These are phyloP conservation scores for Paecilomyces formosus DNA, from an alignment of 2,329 filamentous ascomycete species.

Conservation along the genomic window DNA sequence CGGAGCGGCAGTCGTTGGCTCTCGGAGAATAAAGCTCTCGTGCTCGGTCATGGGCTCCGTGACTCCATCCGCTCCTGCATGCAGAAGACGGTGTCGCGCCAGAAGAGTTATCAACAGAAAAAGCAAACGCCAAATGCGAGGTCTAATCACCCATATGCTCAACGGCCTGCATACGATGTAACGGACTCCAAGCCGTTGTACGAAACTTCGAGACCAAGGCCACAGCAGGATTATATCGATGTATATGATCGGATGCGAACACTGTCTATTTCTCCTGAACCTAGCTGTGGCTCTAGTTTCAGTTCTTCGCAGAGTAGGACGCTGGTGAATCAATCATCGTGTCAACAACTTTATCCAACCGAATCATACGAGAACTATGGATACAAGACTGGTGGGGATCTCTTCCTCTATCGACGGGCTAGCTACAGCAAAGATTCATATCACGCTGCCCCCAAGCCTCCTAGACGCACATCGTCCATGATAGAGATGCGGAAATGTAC, in stretches of 20 bases:
- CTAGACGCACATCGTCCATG: background rate
- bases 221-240: background rate
- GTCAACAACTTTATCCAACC: background rate
- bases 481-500: background rate
- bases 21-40: slow-evolving; percentile 13
- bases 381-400: background rate
- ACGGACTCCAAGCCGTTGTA: background rate
- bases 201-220: background rate
- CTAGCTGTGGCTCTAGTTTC: background rate
- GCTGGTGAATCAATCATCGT: background rate
- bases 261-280: background rate
- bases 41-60: slow-evolving; percentile 18
- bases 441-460: background rate
- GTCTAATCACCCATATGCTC: background rate
- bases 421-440: background rate
- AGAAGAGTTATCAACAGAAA: background rate
- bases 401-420: background rate
- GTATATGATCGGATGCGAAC: background rate
- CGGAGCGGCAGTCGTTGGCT: slow-evolving; percentile 16
- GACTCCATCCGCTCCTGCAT: slow-evolving; percentile 29
- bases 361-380: background rate
- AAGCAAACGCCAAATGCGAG: background rate
- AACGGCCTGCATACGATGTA: background rate
- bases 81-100: slow-evolving; percentile 18
- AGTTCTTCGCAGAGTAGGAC: background rate